Conservation (phyloP, 192 early-diverging fungal genomes). For the Umbelopsis ramanniana region DNA sequence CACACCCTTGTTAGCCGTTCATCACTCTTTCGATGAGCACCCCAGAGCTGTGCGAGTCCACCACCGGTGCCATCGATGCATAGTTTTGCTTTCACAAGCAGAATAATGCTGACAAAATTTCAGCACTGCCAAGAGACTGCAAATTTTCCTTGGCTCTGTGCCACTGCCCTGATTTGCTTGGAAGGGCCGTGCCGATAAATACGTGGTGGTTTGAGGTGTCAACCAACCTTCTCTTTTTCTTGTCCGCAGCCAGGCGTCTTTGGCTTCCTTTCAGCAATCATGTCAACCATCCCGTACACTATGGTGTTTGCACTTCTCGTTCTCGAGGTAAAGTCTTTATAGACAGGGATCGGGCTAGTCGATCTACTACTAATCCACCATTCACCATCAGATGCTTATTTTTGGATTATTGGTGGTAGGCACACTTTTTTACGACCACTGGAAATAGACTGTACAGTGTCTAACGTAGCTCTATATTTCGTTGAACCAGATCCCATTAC, state of each 20-base stretch:
- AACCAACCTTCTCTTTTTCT: no score
- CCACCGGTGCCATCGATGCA: no score
- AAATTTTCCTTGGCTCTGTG: conserved; percentile 14
- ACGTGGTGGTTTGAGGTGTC: background rate
- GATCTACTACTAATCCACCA: background rate
- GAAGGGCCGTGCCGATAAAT: background rate
- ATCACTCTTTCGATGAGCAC: no score
- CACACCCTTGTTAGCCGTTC: no score
- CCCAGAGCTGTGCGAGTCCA: no score
- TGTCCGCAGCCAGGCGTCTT: no score
- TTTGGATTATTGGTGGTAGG: conserved; percentile 32
- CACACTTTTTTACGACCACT: no score
- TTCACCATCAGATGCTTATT: conserved; percentile 3
- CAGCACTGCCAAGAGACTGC: background rate
- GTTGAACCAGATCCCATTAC: conserved; percentile 55
- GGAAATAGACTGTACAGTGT: background rate
- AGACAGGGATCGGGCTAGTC: background rate
- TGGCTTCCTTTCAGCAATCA: background rate
- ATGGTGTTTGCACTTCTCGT: conserved; percentile 52
- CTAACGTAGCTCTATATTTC: background rate
- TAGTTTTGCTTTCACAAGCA: no score
- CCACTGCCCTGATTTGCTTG: background rate
- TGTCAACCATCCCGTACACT: conserved; percentile 47
- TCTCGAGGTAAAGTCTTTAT: conserved; percentile 40
- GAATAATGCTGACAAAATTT: no score